Evolutionary conservation across 352 stramenopile species (phyloP).

Genomic region (Globisporangium okanoganense): DNA sequence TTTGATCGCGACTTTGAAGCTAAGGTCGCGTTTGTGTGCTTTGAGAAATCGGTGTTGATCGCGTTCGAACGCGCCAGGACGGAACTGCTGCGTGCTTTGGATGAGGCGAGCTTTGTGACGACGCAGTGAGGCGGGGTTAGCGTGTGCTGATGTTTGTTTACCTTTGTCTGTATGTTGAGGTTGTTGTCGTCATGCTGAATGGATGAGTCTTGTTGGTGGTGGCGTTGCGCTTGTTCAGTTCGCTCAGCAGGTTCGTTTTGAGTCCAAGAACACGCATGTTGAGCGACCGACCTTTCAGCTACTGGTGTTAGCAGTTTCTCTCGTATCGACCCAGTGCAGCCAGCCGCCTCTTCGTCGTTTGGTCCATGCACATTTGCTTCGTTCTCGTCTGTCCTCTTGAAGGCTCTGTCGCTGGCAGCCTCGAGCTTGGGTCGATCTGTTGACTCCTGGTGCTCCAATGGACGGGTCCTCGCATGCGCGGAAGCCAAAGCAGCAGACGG

Average conservation of each 20-base stretch:
- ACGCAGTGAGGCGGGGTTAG: neutral
- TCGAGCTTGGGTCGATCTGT: neutral
- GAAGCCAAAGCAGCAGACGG: neutral
- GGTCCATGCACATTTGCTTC: neutral
- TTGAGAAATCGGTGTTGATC: conserved; percentile 32
- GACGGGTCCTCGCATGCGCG: neutral
- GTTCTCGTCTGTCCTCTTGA: neutral
- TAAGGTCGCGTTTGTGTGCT: conserved; percentile 50
- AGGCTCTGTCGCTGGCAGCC: neutral
- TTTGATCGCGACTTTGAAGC: conserved; percentile 27
- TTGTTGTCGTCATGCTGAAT: neutral
- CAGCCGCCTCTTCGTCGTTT: neutral
- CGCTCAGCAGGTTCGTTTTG: neutral
- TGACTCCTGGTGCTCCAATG: neutral
- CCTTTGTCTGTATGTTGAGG: neutral
- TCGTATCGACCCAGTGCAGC: neutral
- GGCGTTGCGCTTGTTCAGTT: too few species aligned
- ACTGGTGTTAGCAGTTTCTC: neutral
- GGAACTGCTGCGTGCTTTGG: neutral
- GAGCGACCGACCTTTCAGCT: neutral
- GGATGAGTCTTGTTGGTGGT: too few species aligned
- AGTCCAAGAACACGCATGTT: neutral
- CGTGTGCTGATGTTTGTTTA: neutral
- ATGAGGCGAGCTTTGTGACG: neutral
- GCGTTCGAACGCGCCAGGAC: conserved; percentile 23